phyloP scores from a whole-genome alignment of 2,329 filamentous ascomycete species.

The Pseudogymnoascus sp. region DNA sequence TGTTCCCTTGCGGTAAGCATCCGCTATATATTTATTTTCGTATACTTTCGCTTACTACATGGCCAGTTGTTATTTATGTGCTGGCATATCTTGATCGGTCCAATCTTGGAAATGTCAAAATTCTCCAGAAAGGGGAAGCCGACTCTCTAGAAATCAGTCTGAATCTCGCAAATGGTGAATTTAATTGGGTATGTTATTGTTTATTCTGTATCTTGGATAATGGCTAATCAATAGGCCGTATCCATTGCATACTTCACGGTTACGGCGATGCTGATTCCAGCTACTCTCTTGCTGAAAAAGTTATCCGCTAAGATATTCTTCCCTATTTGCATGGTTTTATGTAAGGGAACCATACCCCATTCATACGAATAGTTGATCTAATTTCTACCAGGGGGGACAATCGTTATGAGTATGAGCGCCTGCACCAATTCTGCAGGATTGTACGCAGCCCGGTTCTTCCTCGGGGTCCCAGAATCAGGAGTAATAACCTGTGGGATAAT shows the following conservation, averaged over 20 bases:
- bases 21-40: not conserved
- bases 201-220: not conserved
- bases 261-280: conserved; percentile 17
- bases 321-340: conserved; percentile 9
- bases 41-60: conserved; percentile 3
- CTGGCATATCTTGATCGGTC: conserved; percentile 19
- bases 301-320: conserved; percentile 15
- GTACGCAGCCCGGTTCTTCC: conserved; percentile 18
- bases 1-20: conserved; percentile 11
- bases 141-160: conserved; percentile 13
- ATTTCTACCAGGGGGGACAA: conserved; percentile 1
- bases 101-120: conserved; percentile 17
- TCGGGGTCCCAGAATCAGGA: conserved; percentile 19
- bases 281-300: conserved; percentile 18
- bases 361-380: not conserved
- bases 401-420: conserved; percentile 12
- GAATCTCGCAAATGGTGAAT: conserved; percentile 14
- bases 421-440: conserved; percentile 13
- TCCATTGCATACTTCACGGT: conserved; percentile 19
- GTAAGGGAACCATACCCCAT: not conserved
- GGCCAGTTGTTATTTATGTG: conserved; percentile 16
- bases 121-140: conserved; percentile 14
- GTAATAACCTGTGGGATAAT: conserved; percentile 21
- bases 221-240: conserved; percentile 10
- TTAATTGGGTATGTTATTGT: conserved; percentile 16